These are phyloP conservation scores for Fraxinus pennsylvanica DNA, from an alignment of 257 asterid genomes.

Conservation along the genomic window DNA sequence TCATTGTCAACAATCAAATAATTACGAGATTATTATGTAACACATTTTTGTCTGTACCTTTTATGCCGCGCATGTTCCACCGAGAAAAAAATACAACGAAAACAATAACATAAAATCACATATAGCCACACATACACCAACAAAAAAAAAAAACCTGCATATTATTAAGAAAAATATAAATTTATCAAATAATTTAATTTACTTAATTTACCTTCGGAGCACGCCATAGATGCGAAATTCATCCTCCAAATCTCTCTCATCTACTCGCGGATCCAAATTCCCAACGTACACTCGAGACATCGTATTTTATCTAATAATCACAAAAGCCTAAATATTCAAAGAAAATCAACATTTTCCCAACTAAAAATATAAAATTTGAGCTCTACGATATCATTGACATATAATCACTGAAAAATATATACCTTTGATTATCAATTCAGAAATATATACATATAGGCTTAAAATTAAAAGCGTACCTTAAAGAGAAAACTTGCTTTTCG, in stretches of 20 bases:
- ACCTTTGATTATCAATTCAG: not conserved
- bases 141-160: not conserved
- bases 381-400: not conserved
- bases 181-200: slow-evolving; percentile 3
- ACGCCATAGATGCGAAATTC: slow-evolving; percentile 56
- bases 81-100: not conserved
- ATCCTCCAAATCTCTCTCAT: slow-evolving; percentile 64
- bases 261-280: slow-evolving; percentile 62
- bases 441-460: not conserved
- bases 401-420: not conserved
- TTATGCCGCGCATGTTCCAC: not conserved
- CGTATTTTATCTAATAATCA: not conserved
- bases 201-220: slow-evolving; percentile 34
- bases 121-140: not conserved
- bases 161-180: not conserved
- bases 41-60: not conserved
- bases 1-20: not conserved
- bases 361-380: not conserved
- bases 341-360: not conserved
- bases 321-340: not conserved
- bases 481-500: not conserved
- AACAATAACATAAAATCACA: not conserved
- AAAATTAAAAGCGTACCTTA: not conserved
- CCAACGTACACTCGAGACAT: slow-evolving; percentile 65
- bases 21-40: not conserved